phyloP scores from a whole-genome alignment of 768 basidiomycete genomes.

The Leccinum subgranulosum region DNA sequence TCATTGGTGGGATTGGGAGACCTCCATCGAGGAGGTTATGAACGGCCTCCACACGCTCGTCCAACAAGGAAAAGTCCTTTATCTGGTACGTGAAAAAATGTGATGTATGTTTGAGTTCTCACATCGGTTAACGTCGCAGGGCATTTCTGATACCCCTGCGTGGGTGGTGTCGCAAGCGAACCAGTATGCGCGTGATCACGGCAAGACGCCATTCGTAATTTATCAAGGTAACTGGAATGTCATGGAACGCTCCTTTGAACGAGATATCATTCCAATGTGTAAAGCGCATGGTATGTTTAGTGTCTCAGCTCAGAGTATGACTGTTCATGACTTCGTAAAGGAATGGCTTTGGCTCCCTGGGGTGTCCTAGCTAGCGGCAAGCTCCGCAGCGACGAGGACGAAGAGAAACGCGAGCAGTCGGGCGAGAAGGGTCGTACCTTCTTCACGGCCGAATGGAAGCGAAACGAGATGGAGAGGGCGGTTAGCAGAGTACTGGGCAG shows the following conservation, averaged over 20 bases:
- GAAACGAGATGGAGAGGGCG: slow-evolving; percentile 42
- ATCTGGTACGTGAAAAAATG: slow-evolving; percentile 20
- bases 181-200: slow-evolving; percentile 40
- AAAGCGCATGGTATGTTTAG: slow-evolving; percentile 19
- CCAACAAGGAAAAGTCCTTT: slow-evolving; percentile 37
- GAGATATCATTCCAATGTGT: slow-evolving; percentile 41
- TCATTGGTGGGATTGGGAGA: slow-evolving; percentile 37
- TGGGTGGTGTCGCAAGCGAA: slow-evolving; percentile 42
- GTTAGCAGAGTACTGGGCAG: slow-evolving; percentile 45
- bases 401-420: slow-evolving; percentile 22
- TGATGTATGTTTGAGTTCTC: neutral
- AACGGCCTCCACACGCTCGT: slow-evolving; percentile 36
- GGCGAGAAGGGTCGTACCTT: slow-evolving; percentile 11
- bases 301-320: no score
- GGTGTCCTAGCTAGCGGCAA: slow-evolving; percentile 35
- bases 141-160: slow-evolving; percentile 35
- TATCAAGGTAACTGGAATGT: slow-evolving; percentile 40
- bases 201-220: slow-evolving; percentile 42
- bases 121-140: slow-evolving; percentile 5
- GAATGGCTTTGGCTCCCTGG: slow-evolving; percentile 37
- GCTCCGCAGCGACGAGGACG: slow-evolving; percentile 32
- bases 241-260: slow-evolving; percentile 39
- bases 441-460: slow-evolving; percentile 35
- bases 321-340: neutral
- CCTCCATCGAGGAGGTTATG: slow-evolving; percentile 41